Evolutionary conservation across 2,329 filamentous ascomycete species (phyloP), one percentile per base, ranked within the genome.

Genomic region (Aspergillus vadensis): DNA sequence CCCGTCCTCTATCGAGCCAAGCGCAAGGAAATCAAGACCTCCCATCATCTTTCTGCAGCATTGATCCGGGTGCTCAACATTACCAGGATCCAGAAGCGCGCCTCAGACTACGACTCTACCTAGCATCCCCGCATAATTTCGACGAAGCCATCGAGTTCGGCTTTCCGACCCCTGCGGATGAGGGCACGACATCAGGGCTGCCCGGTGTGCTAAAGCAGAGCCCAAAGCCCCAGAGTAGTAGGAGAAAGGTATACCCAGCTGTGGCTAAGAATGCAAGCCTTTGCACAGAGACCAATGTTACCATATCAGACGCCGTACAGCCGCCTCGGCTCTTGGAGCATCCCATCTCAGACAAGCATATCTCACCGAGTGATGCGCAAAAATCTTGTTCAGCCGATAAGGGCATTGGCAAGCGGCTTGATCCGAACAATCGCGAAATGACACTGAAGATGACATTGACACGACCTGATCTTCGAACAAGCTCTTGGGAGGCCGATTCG

Each of bases 361-460:
- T 48, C 63, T 69, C 17, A 19, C 62, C 12, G 36, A 56, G 32
- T 61, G 64, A 49, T 52, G 59, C 44, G 12, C 65, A 64, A 25
- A 63, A 70, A 43, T 63, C 67, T 2, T 60, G 61, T 27, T 7
- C 54, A 61, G 36, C 59, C 72, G 8, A 76, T 80, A 53, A 63
- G 72, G 27, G 79, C 83, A 67, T 76, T 80, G 10, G 21, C 21
- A 21, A 21, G 19, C 83, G 86, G 51, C 81, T 81, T 5, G 78
- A 85, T 2, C 79, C 83, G 0, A 82, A 84, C 36, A 89, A 86
- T 58, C 85, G 93, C 36, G 93, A 98, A 75, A 97, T 97, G 93
- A 98, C 95, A 2, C 79, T 98, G 52, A 91, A 93, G 52, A 96
- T 98, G 92, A 98, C 94, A 0, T 83, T 98, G 57, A 98, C 95